These are phyloP conservation scores for Akanthomyces uredinophilus DNA, from an alignment of 2,329 filamentous ascomycete genomes.

Conservation along the genomic window DNA sequence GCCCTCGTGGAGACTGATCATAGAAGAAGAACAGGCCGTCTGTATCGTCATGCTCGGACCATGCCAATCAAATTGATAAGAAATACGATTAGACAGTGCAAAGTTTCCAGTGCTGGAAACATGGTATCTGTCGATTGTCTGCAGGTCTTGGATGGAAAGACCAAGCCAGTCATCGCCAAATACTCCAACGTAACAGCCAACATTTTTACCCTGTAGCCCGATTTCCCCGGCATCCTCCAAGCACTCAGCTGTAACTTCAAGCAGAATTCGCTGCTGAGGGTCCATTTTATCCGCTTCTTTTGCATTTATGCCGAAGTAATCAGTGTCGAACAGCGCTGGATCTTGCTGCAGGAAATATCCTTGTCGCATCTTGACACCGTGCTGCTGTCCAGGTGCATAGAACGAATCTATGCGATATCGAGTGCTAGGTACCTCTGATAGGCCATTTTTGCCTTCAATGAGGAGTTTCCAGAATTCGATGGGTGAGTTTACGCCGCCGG, in stretches of 20 bases:
- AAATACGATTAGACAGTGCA: slow-evolving; percentile 27
- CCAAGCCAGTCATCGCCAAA: slow-evolving; percentile 27
- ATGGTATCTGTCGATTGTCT: no score
- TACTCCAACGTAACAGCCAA: slow-evolving; percentile 26
- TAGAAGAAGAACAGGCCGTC: slow-evolving; percentile 33
- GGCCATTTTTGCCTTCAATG: background rate
- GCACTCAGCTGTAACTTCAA: slow-evolving; percentile 26
- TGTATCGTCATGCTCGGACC: slow-evolving; percentile 24
- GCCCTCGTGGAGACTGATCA: slow-evolving; percentile 22
- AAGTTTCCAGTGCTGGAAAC: slow-evolving; percentile 16
- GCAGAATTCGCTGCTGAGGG: slow-evolving; percentile 24
- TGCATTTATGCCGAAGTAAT: background rate
- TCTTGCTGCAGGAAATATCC: background rate
- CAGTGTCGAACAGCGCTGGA: background rate
- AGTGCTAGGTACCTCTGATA: background rate
- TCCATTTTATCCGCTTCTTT: slow-evolving; percentile 23
- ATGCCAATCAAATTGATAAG: slow-evolving; percentile 27
- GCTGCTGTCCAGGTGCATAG: background rate
- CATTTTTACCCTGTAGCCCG: slow-evolving; percentile 22
- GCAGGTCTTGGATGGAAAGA: no score
- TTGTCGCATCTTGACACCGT: background rate
- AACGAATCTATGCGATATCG: background rate
- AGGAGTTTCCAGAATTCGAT: background rate
- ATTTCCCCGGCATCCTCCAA: slow-evolving; percentile 24
- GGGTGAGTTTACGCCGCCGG: background rate